Evolutionary conservation across 2,329 filamentous ascomycete genomes (phyloP).

Genomic region (Pseudonectria buxi): DNA sequence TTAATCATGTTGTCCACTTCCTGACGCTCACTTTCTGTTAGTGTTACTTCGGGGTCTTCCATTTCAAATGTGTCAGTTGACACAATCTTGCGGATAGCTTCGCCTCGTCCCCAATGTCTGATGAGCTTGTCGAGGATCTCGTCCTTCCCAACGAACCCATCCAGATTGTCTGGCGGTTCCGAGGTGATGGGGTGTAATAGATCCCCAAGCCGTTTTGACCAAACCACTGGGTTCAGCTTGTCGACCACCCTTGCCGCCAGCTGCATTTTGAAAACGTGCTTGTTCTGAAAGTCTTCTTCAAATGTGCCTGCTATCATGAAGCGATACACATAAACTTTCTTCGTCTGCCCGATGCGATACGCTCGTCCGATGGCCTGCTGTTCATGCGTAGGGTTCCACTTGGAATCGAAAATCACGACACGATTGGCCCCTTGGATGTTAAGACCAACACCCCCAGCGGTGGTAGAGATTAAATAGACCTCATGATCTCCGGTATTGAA

Average conservation of each 20-base stretch:
- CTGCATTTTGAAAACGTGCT: slow-evolving; percentile 74
- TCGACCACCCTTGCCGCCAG: slow-evolving; percentile 76
- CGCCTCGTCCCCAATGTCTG: slow-evolving; percentile 25
- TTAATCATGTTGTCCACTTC: slow-evolving; percentile 41
- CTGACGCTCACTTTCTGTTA: slow-evolving; percentile 55
- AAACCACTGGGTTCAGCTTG: slow-evolving; percentile 67
- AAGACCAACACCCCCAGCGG: slow-evolving; percentile 72
- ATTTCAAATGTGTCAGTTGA: slow-evolving; percentile 67
- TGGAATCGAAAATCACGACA: slow-evolving; percentile 79
- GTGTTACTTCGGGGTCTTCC: slow-evolving; percentile 49
- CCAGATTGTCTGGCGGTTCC: slow-evolving; percentile 44
- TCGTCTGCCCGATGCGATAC: slow-evolving; percentile 77
- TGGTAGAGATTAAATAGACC: slow-evolving; percentile 77
- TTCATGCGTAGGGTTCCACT: slow-evolving; percentile 74
- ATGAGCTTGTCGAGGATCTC: slow-evolving; percentile 47
- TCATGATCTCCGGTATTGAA: slow-evolving; percentile 57
- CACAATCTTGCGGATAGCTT: slow-evolving; percentile 49
- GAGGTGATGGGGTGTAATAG: slow-evolving; percentile 54
- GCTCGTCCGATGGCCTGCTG: slow-evolving; percentile 82
- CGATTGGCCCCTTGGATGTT: slow-evolving; percentile 81
- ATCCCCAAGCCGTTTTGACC: slow-evolving; percentile 48
- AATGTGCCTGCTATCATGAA: slow-evolving; percentile 73
- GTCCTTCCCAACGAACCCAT: slow-evolving; percentile 55
- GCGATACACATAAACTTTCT: slow-evolving; percentile 78
- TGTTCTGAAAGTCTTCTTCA: slow-evolving; percentile 67